Conservation (phyloP, 305 asterid genomes). For the Plantago lanceolata region DNA sequence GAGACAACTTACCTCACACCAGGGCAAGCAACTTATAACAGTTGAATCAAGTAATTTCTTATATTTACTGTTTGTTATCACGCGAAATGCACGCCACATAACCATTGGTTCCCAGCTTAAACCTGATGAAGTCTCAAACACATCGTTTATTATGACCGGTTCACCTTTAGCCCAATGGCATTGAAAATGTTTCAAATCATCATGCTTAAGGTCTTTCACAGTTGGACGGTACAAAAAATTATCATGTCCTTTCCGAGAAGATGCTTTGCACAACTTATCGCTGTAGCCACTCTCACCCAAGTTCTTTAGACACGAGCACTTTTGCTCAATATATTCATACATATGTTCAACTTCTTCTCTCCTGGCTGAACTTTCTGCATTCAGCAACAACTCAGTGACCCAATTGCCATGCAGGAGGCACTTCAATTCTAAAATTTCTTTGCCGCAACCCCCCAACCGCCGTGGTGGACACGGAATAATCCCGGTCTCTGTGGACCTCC, state of each 20-base stretch:
- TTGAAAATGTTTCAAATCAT: constrained; percentile 29
- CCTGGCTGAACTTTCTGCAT: constrained; percentile 36
- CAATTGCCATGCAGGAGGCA: constrained; percentile 33
- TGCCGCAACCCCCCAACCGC: constrained; percentile 44
- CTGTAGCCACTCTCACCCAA: constrained; percentile 24
- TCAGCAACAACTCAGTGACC: constrained; percentile 39
- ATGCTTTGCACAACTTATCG: constrained; percentile 25
- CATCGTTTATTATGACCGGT: constrained; percentile 18
- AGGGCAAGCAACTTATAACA: constrained; percentile 7
- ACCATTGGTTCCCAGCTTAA: constrained; percentile 89
- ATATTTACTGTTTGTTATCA: neutral
- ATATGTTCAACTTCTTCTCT: constrained; percentile 23
- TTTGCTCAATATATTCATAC: constrained; percentile 22
- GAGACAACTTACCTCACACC: constrained; percentile 30
- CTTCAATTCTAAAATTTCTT: constrained; percentile 43
- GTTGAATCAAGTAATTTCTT: neutral
- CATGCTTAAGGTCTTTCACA: constrained; percentile 38
- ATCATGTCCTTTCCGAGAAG: constrained; percentile 27
- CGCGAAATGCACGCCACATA: constrained; percentile 25
- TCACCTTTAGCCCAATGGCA: constrained; percentile 23
- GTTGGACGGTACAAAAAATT: constrained; percentile 50
- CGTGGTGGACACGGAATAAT: constrained; percentile 45
- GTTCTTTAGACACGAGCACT: constrained; percentile 37
- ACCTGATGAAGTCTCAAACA: constrained; percentile 33
- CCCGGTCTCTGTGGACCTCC: constrained; percentile 45